Base-by-base conservation (phyloP, 2,329 filamentous ascomycete genomes). In the Verticillium nubilum region DNA sequence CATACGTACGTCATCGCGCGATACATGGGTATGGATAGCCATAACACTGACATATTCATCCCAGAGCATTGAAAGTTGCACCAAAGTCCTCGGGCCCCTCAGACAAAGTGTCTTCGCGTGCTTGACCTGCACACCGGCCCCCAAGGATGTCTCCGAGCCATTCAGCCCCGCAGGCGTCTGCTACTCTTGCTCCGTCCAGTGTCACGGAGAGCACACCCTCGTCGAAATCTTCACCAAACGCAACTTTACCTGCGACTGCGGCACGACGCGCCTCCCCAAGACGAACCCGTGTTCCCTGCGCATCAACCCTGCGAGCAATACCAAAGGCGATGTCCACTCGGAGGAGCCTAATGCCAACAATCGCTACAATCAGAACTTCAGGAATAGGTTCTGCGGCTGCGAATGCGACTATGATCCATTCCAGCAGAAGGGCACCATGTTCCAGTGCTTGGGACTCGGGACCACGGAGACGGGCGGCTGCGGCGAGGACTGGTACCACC, bases 401-500 rank as follows among this genome's bases (percentile, higher is more conserved):
- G 85, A 85, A 29, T 89, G 93, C 68, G 86, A 93, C 61, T 99
- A 99, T 70, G 90, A 97, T 70, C 86, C 94, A 0, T 85, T 94
- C 54, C 82, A 90, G 70, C 92, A 99, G 72, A 96, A 94, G 67
- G 94, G 94, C 0, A 98, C 93, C 42, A 99, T 99, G 95, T 99
- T 96, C 67, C 95, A 99, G 73, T 99, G 95, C 70, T 74, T 98
- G 2, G 94, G 94, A 0, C 78, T 98, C 1, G 92, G 92, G 1
- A 89, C 86, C 0, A 81, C 84, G 13, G 89, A 94, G 65, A 87
- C 88, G 1, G 93, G 93, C 17, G 94, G 93, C 4, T 98, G 94
- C 74, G 94, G 94, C 13, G 94, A 98, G 76, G 94, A 98, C 70
- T 98, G 94, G 94, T 98, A 92, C 82, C 94, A 98, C 76, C 92